These are phyloP conservation scores for Daldinia eschscholtzii DNA, from an alignment of 2,329 filamentous ascomycete genomes.

Conservation along the genomic window DNA sequence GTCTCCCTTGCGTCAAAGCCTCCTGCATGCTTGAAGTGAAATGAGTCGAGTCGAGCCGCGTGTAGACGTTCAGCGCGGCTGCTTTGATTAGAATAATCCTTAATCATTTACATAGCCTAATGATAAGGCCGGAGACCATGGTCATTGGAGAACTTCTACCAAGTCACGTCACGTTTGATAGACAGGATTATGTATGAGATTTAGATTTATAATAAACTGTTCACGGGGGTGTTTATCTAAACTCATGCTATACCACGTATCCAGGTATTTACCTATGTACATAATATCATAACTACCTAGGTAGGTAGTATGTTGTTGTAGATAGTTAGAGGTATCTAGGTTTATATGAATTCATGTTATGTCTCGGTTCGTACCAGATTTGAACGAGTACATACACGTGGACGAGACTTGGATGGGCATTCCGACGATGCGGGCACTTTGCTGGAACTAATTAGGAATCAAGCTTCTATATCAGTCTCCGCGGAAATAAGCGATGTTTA, in stretches of 20 bases:
- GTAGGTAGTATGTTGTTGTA: not conserved
- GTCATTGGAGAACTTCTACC: conserved; percentile 21
- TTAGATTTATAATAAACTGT: not conserved
- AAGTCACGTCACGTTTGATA: conserved; percentile 10
- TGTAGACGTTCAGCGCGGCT: conserved; percentile 22
- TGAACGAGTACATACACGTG: conserved; percentile 25
- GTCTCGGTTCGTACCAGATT: conserved; percentile 13
- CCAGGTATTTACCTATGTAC: no score
- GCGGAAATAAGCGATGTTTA: conserved; percentile 2
- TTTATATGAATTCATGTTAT: conserved; percentile 16
- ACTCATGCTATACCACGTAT: conserved; percentile 24
- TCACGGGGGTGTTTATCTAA: conserved; percentile 17
- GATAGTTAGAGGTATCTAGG: not conserved
- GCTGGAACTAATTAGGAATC: conserved; percentile 3
- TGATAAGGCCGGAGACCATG: conserved; percentile 12
- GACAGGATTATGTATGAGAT: not conserved
- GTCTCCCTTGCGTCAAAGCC: not conserved
- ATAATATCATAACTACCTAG: no score
- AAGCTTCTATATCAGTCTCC: conserved; percentile 1
- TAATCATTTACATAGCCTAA: conserved; percentile 33
- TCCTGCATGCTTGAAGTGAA: conserved; percentile 1
- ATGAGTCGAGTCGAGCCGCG: not conserved
- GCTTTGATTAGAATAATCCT: conserved; percentile 25
- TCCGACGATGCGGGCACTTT: conserved; percentile 2
- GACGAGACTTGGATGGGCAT: not conserved